These are phyloP conservation scores for Penicillium lividum DNA, from an alignment of 495 filamentous ascomycete genomes.

Conservation along the genomic window DNA sequence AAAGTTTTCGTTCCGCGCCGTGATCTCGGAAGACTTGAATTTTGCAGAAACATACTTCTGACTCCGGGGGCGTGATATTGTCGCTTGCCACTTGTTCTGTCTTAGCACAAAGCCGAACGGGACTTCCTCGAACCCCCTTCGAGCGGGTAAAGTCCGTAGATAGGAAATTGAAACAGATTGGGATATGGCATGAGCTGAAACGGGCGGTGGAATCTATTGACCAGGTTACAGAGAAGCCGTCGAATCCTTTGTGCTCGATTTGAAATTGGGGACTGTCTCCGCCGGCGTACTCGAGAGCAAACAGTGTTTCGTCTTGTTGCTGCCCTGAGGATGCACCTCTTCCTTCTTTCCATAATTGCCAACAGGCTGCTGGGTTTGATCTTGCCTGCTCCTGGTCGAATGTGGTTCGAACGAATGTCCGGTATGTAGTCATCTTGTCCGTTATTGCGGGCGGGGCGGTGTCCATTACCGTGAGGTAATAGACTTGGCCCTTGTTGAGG, in stretches of 20 bases:
- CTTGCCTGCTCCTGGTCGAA: slow-evolving; percentile 94
- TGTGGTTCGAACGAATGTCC: slow-evolving; percentile 85
- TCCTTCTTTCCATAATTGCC: slow-evolving; percentile 96
- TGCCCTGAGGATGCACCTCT: slow-evolving; percentile 52
- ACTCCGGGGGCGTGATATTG: not conserved
- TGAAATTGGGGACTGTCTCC: slow-evolving; percentile 51
- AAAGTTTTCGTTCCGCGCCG: slow-evolving; percentile 91
- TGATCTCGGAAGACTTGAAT: slow-evolving; percentile 97
- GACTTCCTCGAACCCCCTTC: slow-evolving; percentile 96
- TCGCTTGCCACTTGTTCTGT: slow-evolving; percentile 60
- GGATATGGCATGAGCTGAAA: slow-evolving; percentile 71
- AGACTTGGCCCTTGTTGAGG: slow-evolving; percentile 95
- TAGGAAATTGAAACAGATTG: slow-evolving; percentile 95
- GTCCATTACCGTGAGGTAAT: slow-evolving; percentile 78
- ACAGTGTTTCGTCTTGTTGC: slow-evolving; percentile 71
- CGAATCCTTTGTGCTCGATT: slow-evolving; percentile 78
- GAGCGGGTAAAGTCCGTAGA: slow-evolving; percentile 98
- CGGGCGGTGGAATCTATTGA: slow-evolving; percentile 61
- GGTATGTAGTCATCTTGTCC: slow-evolving; percentile 60
- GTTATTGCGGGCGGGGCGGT: slow-evolving; percentile 45
- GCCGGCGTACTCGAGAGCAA: slow-evolving; percentile 87
- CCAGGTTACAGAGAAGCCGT: slow-evolving; percentile 92
- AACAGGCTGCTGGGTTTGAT: slow-evolving; percentile 76
- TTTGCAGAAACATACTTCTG: slow-evolving; percentile 90
- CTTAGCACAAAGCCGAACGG: slow-evolving; percentile 88